These are phyloP conservation scores for Fusarium sp. DNA, from an alignment of 2,329 filamentous ascomycete species.

Conservation along the genomic window DNA sequence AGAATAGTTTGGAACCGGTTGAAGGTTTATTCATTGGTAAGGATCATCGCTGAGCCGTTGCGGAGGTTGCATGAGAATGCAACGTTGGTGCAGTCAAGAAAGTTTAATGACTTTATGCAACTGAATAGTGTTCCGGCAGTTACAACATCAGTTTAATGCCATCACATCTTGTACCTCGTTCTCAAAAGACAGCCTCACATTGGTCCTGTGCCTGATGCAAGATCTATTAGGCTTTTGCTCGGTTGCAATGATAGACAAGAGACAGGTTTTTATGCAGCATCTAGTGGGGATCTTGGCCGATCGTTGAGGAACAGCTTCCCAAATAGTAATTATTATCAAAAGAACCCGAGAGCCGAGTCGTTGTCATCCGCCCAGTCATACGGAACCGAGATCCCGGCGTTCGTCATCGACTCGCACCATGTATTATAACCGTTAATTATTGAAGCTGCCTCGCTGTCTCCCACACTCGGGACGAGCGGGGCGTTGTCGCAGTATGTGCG, in stretches of 20 bases:
- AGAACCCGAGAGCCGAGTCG: slow-evolving; percentile 14
- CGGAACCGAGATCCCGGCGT: slow-evolving; percentile 4
- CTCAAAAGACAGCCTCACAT: neutral
- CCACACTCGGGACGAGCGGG: slow-evolving; percentile 7
- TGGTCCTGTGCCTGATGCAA: neutral
- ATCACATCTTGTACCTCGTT: neutral
- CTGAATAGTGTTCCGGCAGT: neutral
- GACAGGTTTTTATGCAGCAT: neutral
- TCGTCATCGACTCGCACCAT: slow-evolving; percentile 30
- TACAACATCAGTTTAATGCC: neutral
- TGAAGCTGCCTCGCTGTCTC: slow-evolving; percentile 27
- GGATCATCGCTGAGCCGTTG: neutral
- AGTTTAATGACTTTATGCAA: neutral
- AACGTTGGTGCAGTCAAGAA: neutral
- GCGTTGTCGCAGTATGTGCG: slow-evolving; percentile 11
- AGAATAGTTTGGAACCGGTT: neutral
- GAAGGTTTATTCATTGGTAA: neutral
- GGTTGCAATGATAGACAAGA: neutral
- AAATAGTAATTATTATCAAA: neutral
- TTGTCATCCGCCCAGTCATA: slow-evolving; percentile 31
- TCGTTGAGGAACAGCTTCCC: neutral
- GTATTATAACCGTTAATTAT: slow-evolving; percentile 30
- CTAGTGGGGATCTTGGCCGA: neutral
- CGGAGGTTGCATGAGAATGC: neutral
- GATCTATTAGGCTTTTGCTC: neutral